phyloP scores from a whole-genome alignment of 164 flowering plant species.

The Santalum album region DNA sequence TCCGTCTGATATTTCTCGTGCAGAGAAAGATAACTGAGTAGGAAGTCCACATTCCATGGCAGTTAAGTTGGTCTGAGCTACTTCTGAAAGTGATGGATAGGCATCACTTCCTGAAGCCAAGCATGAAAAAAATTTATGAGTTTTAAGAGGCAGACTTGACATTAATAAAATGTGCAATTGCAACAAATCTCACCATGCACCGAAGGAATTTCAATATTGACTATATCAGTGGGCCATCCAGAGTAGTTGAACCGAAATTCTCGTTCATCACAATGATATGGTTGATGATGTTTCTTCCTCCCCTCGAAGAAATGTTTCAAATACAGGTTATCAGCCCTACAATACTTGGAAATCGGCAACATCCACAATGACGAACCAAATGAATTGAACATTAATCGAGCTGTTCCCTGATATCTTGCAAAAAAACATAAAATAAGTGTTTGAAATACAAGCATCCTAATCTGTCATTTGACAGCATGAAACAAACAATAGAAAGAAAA shows the following conservation, averaged over 20 bases:
- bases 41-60: slow-evolving; percentile 82
- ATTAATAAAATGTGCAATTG: slow-evolving; percentile 5
- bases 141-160: not conserved
- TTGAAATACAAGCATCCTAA: slow-evolving; percentile 9
- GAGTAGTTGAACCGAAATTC: slow-evolving; percentile 65
- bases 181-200: slow-evolving; percentile 38
- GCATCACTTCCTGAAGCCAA: slow-evolving; percentile 39
- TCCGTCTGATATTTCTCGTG: slow-evolving; percentile 90
- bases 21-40: slow-evolving; percentile 82
- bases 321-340: slow-evolving; percentile 55
- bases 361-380: slow-evolving; percentile 95
- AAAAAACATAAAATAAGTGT: slow-evolving; percentile 16
- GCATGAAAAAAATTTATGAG: not conserved
- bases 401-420: slow-evolving; percentile 82
- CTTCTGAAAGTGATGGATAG: slow-evolving; percentile 62
- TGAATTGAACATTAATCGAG: slow-evolving; percentile 82
- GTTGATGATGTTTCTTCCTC: slow-evolving; percentile 27
- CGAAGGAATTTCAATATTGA: slow-evolving; percentile 86
- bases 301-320: slow-evolving; percentile 67
- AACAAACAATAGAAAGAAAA: not conserved
- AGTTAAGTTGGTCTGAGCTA: slow-evolving; percentile 38
- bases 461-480: not conserved
- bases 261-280: slow-evolving; percentile 56
- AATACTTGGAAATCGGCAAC: slow-evolving; percentile 88
- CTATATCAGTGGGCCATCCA: slow-evolving; percentile 89